These are phyloP conservation scores for Wickerhamomyces canadensis DNA, from an alignment of 805 yeast genomes.

Conservation along the genomic window DNA sequence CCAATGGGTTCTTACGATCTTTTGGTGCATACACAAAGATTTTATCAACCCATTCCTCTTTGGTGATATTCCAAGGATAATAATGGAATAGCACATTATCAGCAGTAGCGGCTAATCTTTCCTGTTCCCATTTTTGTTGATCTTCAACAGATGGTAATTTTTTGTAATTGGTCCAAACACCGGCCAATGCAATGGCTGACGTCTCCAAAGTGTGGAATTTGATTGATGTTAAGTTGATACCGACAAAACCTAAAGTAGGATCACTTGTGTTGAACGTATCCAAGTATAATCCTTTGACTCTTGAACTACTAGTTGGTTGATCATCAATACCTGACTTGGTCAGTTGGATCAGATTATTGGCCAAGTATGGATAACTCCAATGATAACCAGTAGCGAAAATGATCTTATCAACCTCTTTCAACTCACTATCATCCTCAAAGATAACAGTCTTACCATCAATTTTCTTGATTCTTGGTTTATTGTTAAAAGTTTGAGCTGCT, in stretches of 20 bases:
- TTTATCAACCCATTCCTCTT: constrained; percentile 24
- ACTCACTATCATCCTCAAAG: constrained; percentile 30
- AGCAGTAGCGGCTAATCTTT: constrained; percentile 21
- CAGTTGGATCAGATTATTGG: constrained; percentile 15
- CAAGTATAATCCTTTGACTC: constrained; percentile 36
- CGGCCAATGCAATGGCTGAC: constrained; percentile 46
- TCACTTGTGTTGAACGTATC: constrained; percentile 40
- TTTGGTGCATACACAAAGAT: constrained; percentile 22
- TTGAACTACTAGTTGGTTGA: constrained; percentile 18
- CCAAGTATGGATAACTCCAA: constrained; percentile 32
- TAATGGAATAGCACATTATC: constrained; percentile 27
- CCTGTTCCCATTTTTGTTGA: constrained; percentile 30
- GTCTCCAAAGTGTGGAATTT: constrained; percentile 46
- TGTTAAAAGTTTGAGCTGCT: constrained; percentile 33
- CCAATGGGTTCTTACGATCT: constrained; percentile 27
- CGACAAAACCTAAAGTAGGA: constrained; percentile 39
- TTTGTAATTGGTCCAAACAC: constrained; percentile 42
- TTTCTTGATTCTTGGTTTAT: constrained; percentile 22
- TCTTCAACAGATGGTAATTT: constrained; percentile 35
- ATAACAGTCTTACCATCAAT: constrained; percentile 22
- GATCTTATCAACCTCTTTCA: constrained; percentile 30
- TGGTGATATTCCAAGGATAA: constrained; percentile 23
- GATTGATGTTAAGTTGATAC: constrained; percentile 32
- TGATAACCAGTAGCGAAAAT: constrained; percentile 39
- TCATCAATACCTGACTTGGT: constrained; percentile 16